A percentile compares a stretch with the other conserved stretches of the same genome.
These are phyloP conservation scores for Globisporangium irregulare DNA, from an alignment of 352 stramenopile genomes.

Conservation along the genomic window DNA sequence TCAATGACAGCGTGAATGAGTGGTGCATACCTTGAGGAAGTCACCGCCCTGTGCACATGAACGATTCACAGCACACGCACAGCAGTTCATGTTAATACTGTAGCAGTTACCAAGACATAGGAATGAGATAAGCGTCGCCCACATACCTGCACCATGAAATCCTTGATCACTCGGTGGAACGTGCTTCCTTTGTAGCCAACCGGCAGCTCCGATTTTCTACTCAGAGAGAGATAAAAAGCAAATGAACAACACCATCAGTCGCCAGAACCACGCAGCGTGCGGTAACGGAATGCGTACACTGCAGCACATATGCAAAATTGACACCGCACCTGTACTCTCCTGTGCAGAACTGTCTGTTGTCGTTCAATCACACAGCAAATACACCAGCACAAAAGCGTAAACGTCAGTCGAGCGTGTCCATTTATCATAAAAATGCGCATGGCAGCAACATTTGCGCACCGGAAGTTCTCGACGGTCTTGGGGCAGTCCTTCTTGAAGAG, in stretches of 20 bases:
- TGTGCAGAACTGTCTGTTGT: conserved; percentile 93
- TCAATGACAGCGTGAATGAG: neutral
- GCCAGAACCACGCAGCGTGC: neutral
- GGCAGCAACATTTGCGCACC: conserved; percentile 21
- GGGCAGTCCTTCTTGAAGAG: conserved; percentile 95
- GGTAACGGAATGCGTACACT: neutral
- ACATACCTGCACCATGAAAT: conserved; percentile 86
- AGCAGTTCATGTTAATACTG: neutral
- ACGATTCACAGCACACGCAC: neutral
- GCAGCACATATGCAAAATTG: conserved; percentile 15
- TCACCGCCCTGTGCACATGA: conserved; percentile 51
- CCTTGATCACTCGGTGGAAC: conserved; percentile 90
- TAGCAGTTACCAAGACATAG: neutral
- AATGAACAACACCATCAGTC: neutral
- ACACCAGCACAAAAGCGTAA: conserved; percentile 1
- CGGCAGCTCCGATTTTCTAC: conserved; percentile 74
- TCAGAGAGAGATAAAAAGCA: neutral
- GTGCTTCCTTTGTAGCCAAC: conserved; percentile 87
- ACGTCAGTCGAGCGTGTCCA: neutral
- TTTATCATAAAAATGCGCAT: neutral
- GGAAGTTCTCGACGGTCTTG: conserved; percentile 97
- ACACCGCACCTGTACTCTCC: conserved; percentile 89
- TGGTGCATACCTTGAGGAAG: conserved; percentile 67
- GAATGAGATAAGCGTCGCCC: neutral
- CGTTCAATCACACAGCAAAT: conserved; percentile 3